Evolutionary conservation across 495 filamentous ascomycete genomes (phyloP).

Genomic region (Hyphodiscus hymeniophilus): DNA sequence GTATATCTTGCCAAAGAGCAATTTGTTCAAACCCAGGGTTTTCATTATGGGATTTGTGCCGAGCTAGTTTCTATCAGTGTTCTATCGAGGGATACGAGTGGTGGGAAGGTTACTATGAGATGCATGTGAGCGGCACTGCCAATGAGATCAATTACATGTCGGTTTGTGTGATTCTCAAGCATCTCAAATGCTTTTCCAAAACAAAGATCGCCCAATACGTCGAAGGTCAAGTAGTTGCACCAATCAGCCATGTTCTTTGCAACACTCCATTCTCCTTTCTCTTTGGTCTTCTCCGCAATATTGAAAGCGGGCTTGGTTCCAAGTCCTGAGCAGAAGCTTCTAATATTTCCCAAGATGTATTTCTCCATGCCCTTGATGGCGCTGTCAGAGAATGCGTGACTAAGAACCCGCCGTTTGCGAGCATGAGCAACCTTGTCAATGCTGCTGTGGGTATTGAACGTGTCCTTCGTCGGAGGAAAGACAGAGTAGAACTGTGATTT

Average conservation of each 20-base stretch:
- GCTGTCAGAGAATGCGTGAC: conserved; percentile 52
- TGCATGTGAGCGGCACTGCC: conserved; percentile 47
- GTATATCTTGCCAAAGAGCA: conserved; percentile 11
- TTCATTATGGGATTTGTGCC: conserved; percentile 8
- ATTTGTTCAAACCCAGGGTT: conserved; percentile 6
- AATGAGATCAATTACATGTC: conserved; percentile 49
- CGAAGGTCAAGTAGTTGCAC: conserved; percentile 61
- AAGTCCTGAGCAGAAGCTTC: conserved; percentile 41
- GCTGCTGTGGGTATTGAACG: conserved; percentile 50
- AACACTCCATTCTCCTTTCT: conserved; percentile 35
- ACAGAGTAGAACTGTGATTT: conserved; percentile 59
- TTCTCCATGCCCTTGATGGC: conserved; percentile 49
- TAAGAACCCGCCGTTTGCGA: conserved; percentile 54
- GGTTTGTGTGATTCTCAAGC: conserved; percentile 51
- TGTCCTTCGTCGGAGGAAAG: conserved; percentile 45
- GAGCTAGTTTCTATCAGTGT: not conserved
- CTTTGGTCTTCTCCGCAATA: not conserved
- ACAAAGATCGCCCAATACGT: conserved; percentile 62
- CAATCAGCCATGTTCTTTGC: conserved; percentile 50
- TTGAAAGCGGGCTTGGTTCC: conserved; percentile 24
- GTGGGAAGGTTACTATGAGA: conserved; percentile 39
- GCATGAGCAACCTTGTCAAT: conserved; percentile 53
- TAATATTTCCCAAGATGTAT: conserved; percentile 46
- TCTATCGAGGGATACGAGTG: not conserved
- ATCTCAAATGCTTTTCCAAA: conserved; percentile 68